Base-by-base conservation (phyloP, 331 rosid species). In the Cydonia oblonga region DNA sequence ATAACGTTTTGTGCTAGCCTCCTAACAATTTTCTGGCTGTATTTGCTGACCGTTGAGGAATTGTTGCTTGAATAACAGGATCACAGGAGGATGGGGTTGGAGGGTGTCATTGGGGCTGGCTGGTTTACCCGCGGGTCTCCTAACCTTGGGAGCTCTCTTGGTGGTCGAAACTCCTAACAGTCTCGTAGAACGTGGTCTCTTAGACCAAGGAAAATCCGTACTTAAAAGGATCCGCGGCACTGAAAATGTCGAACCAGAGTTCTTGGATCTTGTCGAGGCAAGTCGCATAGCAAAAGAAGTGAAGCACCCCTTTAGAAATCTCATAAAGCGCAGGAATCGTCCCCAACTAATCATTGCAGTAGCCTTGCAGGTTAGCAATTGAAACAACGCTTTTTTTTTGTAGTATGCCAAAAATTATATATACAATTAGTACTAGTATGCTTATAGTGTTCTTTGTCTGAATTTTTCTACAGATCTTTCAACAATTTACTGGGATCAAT, bases 131-230 rank as follows among this genome's bases (percentile, higher is more conserved):
- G 98, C 97, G 5, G 13, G 84, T 3, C 65, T 90, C 63, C 80
- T 93, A 5, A 82, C 93, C 5, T 0, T 86, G 7, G 98, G 97
- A 32, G 80, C 97, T 3, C 46, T 93, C 3, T 2, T 89, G 1
- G 97, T 93, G 67, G 86, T 84, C 69, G 98, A 93, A 57, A 88
- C 98, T 9, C 98, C 98, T 0, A 90, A 90, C 87, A 89, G 96
- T 74, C 77, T 93, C n/a, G 81, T 93, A 3, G 93, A 88, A 73
- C 87, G 98, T 3, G 98, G 92, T 69, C 80, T 3, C 1, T 70
- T 80, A 11, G 96, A 87, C 0, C 64, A 90, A 79, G 97, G 93
- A 7, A 89, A 79, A 73, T 59, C 63, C 2, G 96, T 77, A 61
- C 86, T 93, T 1, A 84, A 35, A 70, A 93, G 57, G 76, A 93